phyloP scores from a whole-genome alignment of 352 stramenopile species.

The Globisporangium canariense region DNA sequence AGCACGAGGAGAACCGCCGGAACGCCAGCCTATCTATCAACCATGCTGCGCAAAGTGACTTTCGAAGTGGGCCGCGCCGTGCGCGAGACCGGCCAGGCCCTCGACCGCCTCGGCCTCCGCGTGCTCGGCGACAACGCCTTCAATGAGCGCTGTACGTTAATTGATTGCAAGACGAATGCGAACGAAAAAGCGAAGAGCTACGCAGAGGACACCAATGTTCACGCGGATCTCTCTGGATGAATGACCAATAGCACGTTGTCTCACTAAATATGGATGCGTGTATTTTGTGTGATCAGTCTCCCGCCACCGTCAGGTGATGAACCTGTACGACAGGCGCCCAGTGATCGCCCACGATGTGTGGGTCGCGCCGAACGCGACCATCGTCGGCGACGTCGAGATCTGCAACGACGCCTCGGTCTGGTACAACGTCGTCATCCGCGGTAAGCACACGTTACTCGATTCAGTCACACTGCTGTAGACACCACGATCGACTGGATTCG shows the following conservation, averaged over 20 bases:
- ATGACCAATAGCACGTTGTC: neutral
- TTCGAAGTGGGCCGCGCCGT: slow-evolving; percentile 91
- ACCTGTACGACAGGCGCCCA: slow-evolving; percentile 91
- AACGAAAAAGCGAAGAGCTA: slow-evolving; percentile 6
- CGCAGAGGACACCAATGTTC: neutral
- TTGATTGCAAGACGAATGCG: neutral
- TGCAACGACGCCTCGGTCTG: slow-evolving; percentile 93
- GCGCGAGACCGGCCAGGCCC: slow-evolving; percentile 94
- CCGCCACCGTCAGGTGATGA: slow-evolving; percentile 92
- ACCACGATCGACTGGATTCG: too few species aligned
- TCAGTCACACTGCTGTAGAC: neutral
- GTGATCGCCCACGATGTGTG: slow-evolving; percentile 90
- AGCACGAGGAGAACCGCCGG: slow-evolving; percentile 14
- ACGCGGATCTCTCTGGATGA: neutral
- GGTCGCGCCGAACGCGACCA: slow-evolving; percentile 95
- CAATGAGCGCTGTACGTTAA: slow-evolving; percentile 83
- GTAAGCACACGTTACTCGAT: slow-evolving; percentile 14
- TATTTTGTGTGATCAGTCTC: slow-evolving; percentile 66
- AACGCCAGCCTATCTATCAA: slow-evolving; percentile 14
- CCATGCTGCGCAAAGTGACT: slow-evolving; percentile 87
- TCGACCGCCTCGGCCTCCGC: slow-evolving; percentile 92
- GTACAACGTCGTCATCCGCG: slow-evolving; percentile 96
- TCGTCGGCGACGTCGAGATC: slow-evolving; percentile 96
- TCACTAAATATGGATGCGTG: neutral
- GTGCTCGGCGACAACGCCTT: slow-evolving; percentile 87